phyloP scores from a whole-genome alignment of 208 protist species.

The Trypanosoma brucei region DNA sequence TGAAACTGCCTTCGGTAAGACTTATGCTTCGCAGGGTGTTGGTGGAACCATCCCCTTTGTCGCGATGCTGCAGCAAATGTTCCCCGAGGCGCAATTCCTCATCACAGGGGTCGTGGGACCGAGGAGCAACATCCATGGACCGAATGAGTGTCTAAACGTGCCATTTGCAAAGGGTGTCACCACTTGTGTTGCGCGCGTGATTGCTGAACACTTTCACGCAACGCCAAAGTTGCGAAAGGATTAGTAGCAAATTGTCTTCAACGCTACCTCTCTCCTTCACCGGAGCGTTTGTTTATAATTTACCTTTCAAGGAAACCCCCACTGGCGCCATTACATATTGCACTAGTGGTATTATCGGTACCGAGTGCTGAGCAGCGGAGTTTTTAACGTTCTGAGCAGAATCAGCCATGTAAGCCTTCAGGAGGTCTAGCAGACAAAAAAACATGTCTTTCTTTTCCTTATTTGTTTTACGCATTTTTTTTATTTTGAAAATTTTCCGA shows the following conservation, averaged over 20 bases:
- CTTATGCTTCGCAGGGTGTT: conserved; percentile 66
- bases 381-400: too few relatives aligned
- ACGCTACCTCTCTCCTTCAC: neutral
- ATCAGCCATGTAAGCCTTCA: too few relatives aligned
- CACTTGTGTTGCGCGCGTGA: conserved; percentile 60
- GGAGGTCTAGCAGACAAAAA: too few relatives aligned
- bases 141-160: conserved; percentile 94
- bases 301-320: neutral
- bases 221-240: conserved; percentile 34
- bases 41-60: conserved; percentile 94
- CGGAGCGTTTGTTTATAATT: neutral
- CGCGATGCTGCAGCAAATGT: conserved; percentile 82
- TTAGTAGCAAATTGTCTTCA: conserved; percentile 1
- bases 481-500: too few relatives aligned
- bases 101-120: conserved; percentile 92
- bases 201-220: conserved; percentile 66
- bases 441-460: too few relatives aligned
- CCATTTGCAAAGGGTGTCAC: conserved; percentile 87
- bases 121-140: conserved; percentile 91
- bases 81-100: conserved; percentile 92
- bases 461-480: too few relatives aligned
- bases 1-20: conserved; percentile 69
- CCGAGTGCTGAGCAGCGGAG: too few relatives aligned
- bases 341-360: too few relatives aligned
- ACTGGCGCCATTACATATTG: neutral